Evolutionary conservation across 306 rosid genomes (phyloP).

Genomic region (Cicer yamashitae): DNA sequence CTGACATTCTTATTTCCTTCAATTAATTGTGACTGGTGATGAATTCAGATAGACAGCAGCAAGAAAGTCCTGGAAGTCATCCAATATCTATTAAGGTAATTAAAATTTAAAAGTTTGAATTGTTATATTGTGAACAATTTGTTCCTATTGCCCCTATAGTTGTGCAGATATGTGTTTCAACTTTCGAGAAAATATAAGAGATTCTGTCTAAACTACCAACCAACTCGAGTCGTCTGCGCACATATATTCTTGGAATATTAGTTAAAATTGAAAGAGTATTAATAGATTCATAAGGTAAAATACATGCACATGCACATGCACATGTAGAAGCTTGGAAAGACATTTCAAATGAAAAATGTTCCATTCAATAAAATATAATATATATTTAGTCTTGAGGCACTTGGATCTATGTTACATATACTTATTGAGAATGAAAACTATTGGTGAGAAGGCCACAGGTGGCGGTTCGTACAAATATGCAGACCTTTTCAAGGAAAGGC

Average conservation of each 20-base stretch:
- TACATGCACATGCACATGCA: neutral
- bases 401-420: slow-evolving; percentile 41
- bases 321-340: slow-evolving; percentile 26
- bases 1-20: slow-evolving; percentile 39
- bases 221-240: slow-evolving; percentile 13
- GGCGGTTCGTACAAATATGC: slow-evolving; percentile 86
- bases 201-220: slow-evolving; percentile 22
- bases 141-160: slow-evolving; percentile 14
- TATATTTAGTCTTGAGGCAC: slow-evolving; percentile 40
- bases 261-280: slow-evolving; percentile 36
- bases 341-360: slow-evolving; percentile 16
- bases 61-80: slow-evolving; percentile 55
- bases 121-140: slow-evolving; percentile 35
- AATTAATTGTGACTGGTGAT: slow-evolving; percentile 51
- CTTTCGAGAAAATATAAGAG: slow-evolving; percentile 3
- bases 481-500: slow-evolving; percentile 81
- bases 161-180: slow-evolving; percentile 10
- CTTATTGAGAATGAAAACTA: slow-evolving; percentile 50
- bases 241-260: slow-evolving; percentile 22
- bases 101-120: slow-evolving; percentile 2
- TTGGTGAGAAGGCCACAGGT: slow-evolving; percentile 88
- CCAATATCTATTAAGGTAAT: slow-evolving; percentile 68
- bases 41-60: slow-evolving; percentile 64
- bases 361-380: slow-evolving; percentile 17
- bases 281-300: slow-evolving; percentile 28